These are phyloP conservation scores for Fragaria vesca DNA, from an alignment of 306 rosid species.

Conservation along the genomic window DNA sequence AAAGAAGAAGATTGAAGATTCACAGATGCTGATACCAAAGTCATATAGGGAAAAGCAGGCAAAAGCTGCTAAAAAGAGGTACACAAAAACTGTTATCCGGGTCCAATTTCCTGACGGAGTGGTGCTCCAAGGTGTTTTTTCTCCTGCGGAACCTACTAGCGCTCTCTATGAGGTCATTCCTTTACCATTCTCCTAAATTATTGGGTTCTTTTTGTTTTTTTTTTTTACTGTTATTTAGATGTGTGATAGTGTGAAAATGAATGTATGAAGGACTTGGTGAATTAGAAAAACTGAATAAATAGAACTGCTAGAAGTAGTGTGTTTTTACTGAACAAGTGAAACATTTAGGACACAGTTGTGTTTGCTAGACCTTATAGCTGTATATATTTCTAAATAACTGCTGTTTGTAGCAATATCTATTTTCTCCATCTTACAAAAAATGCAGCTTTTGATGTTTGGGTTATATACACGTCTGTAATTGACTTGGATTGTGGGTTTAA, in stretches of 20 bases:
- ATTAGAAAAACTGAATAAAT: not conserved
- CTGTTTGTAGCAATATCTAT: not conserved
- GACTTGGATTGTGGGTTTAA: constrained; percentile 13
- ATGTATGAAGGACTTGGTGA: not conserved
- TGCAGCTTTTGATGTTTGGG: not conserved
- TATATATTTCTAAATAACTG: not conserved
- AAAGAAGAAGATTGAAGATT: constrained; percentile 82
- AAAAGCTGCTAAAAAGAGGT: constrained; percentile 62
- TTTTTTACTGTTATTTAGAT: not conserved
- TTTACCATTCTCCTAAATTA: constrained; percentile 15
- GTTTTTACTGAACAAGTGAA: not conserved
- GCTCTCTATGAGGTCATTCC: constrained; percentile 76
- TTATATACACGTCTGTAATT: not conserved
- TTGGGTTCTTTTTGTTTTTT: not conserved
- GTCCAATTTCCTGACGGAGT: constrained; percentile 94
- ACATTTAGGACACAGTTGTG: not conserved
- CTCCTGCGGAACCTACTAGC: constrained; percentile 74
- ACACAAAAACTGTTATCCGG: constrained; percentile 64
- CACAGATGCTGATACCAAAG: constrained; percentile 89
- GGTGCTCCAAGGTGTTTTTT: constrained; percentile 85
- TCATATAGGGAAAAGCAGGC: constrained; percentile 90
- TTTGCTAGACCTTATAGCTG: not conserved
- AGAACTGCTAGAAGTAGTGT: not conserved
- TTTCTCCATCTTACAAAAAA: not conserved
- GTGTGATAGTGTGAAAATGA: not conserved